Base-by-base conservation (phyloP, 805 yeast species). In the Kodamaea laetipori region DNA sequence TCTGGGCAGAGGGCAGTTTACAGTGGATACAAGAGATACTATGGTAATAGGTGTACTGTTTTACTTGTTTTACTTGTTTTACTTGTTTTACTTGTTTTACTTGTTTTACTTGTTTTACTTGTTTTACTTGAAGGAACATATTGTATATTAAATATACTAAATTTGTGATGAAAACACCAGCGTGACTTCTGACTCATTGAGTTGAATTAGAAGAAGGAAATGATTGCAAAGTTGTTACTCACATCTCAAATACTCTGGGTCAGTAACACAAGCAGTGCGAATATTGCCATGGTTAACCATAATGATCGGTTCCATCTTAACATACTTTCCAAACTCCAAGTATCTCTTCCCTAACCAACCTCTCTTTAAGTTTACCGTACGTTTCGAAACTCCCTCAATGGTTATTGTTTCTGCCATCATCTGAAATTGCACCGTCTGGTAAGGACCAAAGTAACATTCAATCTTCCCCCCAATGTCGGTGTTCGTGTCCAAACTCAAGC, bases 211-310 rank as follows among this genome's bases (percentile, higher is more conserved):
- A n/a, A n/a, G n/a, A n/a, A n/a, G n/a, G n/a, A n/a, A n/a, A n/a
- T n/a, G n/a, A n/a, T n/a, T n/a, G n/a, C n/a, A n/a, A n/a, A n/a
- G n/a, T n/a, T n/a, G n/a, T n/a, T n/a, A n/a, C n/a, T n/a, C 31
- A 33, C 37, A 33, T 10, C 23, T 33, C 37, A 19, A 19, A 33
- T 33, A 18, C 26, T 10, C 3, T 3, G 13, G 15, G 12, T 44
- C 41, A 7, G 47, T 44, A 6, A 47, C 43, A 39, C 51, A 47
- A 10, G 48, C 51, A 4, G 34, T 38, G 10, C 43, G 38, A 8
- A 47, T 28, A 10, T 34, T 39, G 15, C 30, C 35, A 3, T 31
- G 16, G 11, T 32, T 35, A 4, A 33, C 31, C 8, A 39, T 11
- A 4, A 8, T 12, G 9, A 34, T 21, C 11, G 36, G 36, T 4